phyloP scores from a whole-genome alignment of 2,329 filamentous ascomycete genomes.

The Colletotrichum higginsianum region DNA sequence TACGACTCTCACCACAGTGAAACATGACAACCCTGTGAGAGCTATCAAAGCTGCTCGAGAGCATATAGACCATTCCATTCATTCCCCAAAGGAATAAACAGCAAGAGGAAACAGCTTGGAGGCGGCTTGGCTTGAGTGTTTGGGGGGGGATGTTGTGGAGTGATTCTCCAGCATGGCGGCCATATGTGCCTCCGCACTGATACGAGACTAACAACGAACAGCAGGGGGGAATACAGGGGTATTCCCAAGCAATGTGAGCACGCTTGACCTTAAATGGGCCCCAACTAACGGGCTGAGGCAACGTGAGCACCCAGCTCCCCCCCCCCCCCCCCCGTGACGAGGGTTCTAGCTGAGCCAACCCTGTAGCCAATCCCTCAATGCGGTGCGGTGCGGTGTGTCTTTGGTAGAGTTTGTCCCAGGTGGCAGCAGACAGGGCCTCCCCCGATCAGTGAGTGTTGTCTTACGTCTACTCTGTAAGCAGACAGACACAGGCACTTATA shows the following conservation, averaged over 20 bases:
- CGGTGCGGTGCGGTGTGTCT: background rate
- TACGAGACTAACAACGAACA: background rate
- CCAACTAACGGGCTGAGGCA: too few species aligned
- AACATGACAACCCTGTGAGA: background rate
- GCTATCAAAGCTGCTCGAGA: background rate
- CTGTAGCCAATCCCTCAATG: background rate
- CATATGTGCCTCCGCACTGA: background rate
- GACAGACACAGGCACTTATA: slow-evolving; percentile 12
- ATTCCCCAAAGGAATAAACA: background rate
- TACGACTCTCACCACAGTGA: too few species aligned
- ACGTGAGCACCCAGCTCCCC: background rate
- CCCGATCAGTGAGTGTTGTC: slow-evolving; percentile 2
- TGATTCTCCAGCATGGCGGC: background rate
- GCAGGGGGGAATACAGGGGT: background rate
- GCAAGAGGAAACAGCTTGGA: slow-evolving; percentile 17
- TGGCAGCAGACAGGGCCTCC: background rate
- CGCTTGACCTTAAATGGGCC: too few species aligned
- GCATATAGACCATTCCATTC: background rate
- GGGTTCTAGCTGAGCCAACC: slow-evolving; percentile 21
- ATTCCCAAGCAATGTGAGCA: background rate
- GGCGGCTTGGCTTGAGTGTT: background rate
- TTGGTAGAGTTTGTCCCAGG: slow-evolving; percentile 19
- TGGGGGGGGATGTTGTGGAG: slow-evolving; percentile 3
- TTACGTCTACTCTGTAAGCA: background rate
- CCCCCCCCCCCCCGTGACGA: slow-evolving; percentile 18